phyloP scores from a whole-genome alignment of 2,329 filamentous ascomycete species.

The Cryphonectria naterciae region DNA sequence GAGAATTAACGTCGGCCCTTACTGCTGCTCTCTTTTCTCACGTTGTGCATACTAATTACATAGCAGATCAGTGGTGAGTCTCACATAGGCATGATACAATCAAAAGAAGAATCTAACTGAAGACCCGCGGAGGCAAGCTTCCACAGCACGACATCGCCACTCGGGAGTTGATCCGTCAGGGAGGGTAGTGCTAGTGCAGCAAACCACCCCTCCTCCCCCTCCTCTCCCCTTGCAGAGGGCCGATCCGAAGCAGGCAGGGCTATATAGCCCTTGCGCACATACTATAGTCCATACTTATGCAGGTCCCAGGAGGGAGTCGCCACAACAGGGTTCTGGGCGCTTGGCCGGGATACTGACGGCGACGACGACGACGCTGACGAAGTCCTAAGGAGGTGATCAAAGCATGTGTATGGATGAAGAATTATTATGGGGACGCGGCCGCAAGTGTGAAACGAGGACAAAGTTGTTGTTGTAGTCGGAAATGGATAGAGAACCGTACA shows the following conservation, averaged over 20 bases:
- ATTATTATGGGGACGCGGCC: too few relatives aligned
- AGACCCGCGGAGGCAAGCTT: neutral
- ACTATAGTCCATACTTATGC: neutral
- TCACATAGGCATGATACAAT: too few relatives aligned
- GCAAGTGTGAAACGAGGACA: too few relatives aligned
- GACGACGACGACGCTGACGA: too few relatives aligned
- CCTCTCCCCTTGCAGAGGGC: neutral
- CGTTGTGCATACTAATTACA: too few relatives aligned
- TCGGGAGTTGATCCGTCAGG: neutral
- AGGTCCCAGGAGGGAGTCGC: constrained; percentile 2
- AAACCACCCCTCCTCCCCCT: neutral
- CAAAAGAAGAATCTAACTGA: neutral
- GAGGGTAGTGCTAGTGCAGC: neutral
- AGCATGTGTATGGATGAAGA: too few relatives aligned
- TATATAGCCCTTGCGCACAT: neutral
- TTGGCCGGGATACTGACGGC: too few relatives aligned
- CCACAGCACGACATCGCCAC: neutral
- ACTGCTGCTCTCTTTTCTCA: too few relatives aligned
- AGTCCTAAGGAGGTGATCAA: too few relatives aligned
- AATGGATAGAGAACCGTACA: neutral
- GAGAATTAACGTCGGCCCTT: too few relatives aligned
- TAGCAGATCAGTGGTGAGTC: too few relatives aligned
- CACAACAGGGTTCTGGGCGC: neutral
- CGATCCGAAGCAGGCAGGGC: constrained; percentile 1
- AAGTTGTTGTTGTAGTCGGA: too few relatives aligned